Conservation (phyloP, 805 yeast genomes). For the Blastobotrys attinorum region DNA sequence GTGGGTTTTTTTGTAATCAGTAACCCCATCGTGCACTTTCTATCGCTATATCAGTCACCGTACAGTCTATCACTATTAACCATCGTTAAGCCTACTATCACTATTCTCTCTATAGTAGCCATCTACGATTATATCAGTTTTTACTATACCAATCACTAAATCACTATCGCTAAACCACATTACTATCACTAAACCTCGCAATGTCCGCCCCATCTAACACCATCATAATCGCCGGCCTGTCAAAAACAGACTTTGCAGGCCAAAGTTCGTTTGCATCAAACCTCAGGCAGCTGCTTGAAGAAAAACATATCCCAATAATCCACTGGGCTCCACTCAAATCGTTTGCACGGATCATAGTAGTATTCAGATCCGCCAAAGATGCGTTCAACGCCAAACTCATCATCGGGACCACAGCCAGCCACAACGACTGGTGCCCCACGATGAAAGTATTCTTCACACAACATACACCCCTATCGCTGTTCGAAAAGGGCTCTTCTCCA, state of each 20-base stretch:
- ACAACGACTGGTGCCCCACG: neutral
- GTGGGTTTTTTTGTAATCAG: too few species aligned
- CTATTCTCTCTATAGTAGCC: too few species aligned
- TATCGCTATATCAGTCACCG: too few species aligned
- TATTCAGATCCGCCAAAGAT: conserved; percentile 13
- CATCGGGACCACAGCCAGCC: conserved; percentile 5
- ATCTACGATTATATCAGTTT: too few species aligned
- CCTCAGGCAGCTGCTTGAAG: neutral
- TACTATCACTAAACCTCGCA: too few species aligned
- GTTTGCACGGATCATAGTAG: conserved; percentile 19
- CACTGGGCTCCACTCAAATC: conserved; percentile 22
- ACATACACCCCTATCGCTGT: conserved; percentile 3
- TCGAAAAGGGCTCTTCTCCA: neutral
- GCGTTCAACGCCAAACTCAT: conserved; percentile 10
- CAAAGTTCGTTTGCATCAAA: neutral
- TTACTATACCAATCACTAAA: too few species aligned
- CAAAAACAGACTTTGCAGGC: neutral
- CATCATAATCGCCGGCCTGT: neutral
- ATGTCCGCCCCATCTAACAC: conserved; percentile 3
- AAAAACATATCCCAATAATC: conserved; percentile 1
- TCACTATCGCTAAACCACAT: too few species aligned
- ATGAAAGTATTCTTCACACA: conserved; percentile 3
- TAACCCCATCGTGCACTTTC: too few species aligned
- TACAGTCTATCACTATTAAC: too few species aligned
- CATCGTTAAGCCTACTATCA: too few species aligned